Evolutionary conservation across 1,139 yeast genomes (phyloP), one percentile per base, ranked within the genome.

Genomic region (Debaryomyces robertsiae): DNA sequence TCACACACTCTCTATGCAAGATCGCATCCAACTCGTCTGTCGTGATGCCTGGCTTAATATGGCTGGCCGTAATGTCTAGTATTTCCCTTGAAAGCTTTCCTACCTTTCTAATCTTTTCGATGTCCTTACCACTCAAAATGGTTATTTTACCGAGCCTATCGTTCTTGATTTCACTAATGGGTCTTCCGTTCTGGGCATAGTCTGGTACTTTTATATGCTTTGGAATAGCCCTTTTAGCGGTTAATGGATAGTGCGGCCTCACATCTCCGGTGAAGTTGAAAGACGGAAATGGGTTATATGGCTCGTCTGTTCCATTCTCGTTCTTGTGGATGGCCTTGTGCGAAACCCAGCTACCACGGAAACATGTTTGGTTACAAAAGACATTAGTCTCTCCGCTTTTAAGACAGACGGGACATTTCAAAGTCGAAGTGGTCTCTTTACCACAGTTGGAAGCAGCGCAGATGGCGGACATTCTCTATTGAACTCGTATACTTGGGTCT

Each of bases 401-500:
- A 47, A 93, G 67, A 64, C 99, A 93, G 10, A 91, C 73, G 1
- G 99, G 99, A 61, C 99, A 93, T 58, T 90, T 90, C 51, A 93
- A 71, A 30, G 76, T 68, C 29, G 94, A 84, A 2, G 75, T 74
- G 9, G 96, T 89, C 31, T 73, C 76, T 55, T 89, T 89, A 25
- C 94, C 94, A 68, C 99, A 93, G 49, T 80, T 86, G 22, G 86
- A 77, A 14, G 95, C 84, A 10, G 85, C 70, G 64, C 96, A 88
- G 32, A 62, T 44, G 31, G 63, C 40, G 22, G 60, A 23, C 62
- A 57, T 57, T 13, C 22, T 31, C 18, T 37, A 11, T 13, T 17
- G 5, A 25, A 5, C 6, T 5, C 28, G 28, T 30, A 4, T 16
- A 5, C 3, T 32, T 3, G 10, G 9, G 22, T 13, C 3, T 13